A percentile compares a stretch with the other conserved stretches of the same genome.
phyloP scores from a whole-genome alignment of 176 grass and related monocot genomes.

The Oryza glumipatula region DNA sequence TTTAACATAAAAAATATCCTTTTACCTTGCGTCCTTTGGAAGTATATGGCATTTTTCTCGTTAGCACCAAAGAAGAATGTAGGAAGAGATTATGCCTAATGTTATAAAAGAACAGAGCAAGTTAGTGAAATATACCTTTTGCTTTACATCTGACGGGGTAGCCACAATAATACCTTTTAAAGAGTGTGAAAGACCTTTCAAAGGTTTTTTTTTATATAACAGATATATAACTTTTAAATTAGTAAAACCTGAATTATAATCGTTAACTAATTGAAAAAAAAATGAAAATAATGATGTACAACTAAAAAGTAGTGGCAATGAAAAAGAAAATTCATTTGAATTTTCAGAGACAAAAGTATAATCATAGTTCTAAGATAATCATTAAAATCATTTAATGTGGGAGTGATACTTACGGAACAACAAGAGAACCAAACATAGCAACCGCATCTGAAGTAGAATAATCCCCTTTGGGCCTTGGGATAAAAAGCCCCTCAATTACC shows the following conservation, averaged over 20 bases:
- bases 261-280: neutral
- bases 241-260: neutral
- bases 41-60: conserved; percentile 65
- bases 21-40: conserved; percentile 71
- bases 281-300: neutral
- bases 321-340: neutral
- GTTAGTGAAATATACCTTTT: conserved; percentile 4
- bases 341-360: neutral
- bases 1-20: neutral
- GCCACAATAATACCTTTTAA: neutral
- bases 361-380: neutral
- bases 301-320: neutral
- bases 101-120: neutral
- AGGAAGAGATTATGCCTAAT: conserved; percentile 88
- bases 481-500: conserved; percentile 67
- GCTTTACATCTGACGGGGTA: neutral
- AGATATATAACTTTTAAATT: conserved; percentile 8
- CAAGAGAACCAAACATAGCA: conserved; percentile 60
- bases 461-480: conserved; percentile 57
- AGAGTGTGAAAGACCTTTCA: neutral
- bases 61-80: conserved; percentile 76
- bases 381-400: neutral
- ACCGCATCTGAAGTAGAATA: conserved; percentile 62
- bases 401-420: conserved; percentile 69
- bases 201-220: neutral